Conservation (phyloP, 208 protist species). For the Trichomonas tenax region DNA sequence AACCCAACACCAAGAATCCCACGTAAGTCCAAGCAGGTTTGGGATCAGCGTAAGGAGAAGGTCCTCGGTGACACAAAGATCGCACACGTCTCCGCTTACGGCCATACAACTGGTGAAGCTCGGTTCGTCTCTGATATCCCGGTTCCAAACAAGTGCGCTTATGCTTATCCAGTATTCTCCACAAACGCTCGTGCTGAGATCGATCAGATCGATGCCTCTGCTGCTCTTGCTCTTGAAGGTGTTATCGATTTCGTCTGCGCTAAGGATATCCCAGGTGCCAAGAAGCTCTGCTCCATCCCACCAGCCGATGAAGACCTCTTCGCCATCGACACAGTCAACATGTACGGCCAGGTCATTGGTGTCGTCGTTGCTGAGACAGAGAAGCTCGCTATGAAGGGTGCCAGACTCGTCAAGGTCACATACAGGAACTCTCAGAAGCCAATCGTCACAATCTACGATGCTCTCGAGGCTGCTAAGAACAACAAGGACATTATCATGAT, state of each 20-base stretch:
- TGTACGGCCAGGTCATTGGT: constrained; percentile 24
- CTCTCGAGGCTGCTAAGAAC: background rate
- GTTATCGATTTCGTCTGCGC: background rate
- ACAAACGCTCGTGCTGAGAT: background rate
- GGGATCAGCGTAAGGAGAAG: background rate
- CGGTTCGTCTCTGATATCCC: background rate
- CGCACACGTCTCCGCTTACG: background rate
- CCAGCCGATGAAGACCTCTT: background rate
- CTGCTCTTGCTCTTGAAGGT: background rate
- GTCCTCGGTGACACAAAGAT: background rate
- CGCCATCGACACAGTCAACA: background rate
- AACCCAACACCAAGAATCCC: background rate
- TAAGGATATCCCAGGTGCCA: background rate
- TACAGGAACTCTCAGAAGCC: background rate
- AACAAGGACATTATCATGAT: background rate
- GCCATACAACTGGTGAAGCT: background rate
- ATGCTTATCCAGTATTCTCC: background rate
- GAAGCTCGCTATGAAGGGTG: constrained; percentile 19
- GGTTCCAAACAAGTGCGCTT: background rate
- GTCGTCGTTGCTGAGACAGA: constrained; percentile 28
- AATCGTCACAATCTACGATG: background rate
- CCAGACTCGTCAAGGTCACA: background rate
- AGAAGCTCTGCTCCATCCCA: background rate
- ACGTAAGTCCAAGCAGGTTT: background rate
- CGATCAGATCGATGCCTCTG: background rate